Percentiles rank a stretch among this genome's conserved stretches.
phyloP scores from a whole-genome alignment of 129 eudicot species.

The Saussurea involucrata region DNA sequence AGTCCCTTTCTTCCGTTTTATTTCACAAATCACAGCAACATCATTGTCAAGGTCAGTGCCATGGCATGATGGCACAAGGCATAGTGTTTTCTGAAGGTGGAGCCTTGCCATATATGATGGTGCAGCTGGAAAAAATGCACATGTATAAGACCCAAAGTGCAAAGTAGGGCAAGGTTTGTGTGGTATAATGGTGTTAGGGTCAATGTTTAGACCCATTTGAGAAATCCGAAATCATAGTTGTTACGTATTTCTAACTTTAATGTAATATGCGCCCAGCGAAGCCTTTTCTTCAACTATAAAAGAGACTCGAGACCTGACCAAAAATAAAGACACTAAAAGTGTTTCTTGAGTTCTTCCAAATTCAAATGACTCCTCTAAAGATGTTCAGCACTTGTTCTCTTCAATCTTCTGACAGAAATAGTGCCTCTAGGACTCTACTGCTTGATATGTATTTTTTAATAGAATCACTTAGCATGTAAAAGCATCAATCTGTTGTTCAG shows the following conservation, averaged over 20 bases:
- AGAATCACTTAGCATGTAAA: conserved; percentile 9
- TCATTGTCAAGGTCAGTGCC: neutral
- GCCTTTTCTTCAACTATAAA: neutral
- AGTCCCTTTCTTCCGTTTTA: neutral
- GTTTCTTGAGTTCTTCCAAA: neutral
- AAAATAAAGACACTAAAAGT: neutral
- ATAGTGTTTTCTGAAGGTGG: neutral
- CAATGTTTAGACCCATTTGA: neutral
- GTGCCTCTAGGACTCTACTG: conserved; percentile 2
- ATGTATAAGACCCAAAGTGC: neutral
- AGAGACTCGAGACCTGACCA: neutral
- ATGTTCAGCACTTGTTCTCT: neutral
- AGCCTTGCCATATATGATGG: neutral
- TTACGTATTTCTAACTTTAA: neutral
- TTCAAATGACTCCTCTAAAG: neutral
- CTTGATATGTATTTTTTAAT: neutral
- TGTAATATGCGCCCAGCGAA: neutral
- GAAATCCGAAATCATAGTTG: neutral
- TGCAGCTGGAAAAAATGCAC: neutral
- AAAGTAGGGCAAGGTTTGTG: neutral
- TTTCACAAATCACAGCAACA: no score
- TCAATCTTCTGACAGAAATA: neutral
- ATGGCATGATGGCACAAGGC: neutral
- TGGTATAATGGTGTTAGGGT: neutral
- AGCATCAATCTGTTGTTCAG: neutral